phyloP scores from a whole-genome alignment of 202 grass and related monocot species.

The Eragrostis tef region DNA sequence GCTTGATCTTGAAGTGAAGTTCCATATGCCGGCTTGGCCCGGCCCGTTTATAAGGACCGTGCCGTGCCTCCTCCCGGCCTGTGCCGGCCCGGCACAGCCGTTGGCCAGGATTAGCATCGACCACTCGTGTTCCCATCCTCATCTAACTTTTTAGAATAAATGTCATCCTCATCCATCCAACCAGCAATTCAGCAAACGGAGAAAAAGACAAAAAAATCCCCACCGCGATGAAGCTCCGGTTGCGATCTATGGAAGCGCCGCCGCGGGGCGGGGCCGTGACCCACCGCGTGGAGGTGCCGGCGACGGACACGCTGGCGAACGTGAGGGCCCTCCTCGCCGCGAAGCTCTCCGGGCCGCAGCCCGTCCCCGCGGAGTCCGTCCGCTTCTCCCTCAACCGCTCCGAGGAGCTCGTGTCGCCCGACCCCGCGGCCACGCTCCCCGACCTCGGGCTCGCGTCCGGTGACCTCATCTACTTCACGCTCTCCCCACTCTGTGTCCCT shows the following conservation, averaged over 20 bases:
- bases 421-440: slow-evolving; percentile 50
- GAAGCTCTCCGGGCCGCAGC: slow-evolving; percentile 54
- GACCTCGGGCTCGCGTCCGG: slow-evolving; percentile 79
- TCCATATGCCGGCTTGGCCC: no score
- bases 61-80: no score
- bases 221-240: slow-evolving; percentile 70
- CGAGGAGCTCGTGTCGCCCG: slow-evolving; percentile 69
- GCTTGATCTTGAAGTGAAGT: no score
- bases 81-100: no score
- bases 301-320: slow-evolving; percentile 55
- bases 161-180: slow-evolving; percentile 15
- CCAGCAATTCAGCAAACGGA: neutral
- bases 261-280: slow-evolving; percentile 55
- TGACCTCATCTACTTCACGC: slow-evolving; percentile 73
- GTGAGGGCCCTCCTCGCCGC: slow-evolving; percentile 64
- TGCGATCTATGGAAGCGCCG: slow-evolving; percentile 67
- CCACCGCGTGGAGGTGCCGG: slow-evolving; percentile 62
- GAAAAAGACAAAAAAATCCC: neutral
- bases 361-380: slow-evolving; percentile 62
- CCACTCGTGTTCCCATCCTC: no score
- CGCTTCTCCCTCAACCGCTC: slow-evolving; percentile 87
- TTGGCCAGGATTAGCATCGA: no score
- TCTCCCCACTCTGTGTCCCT: slow-evolving; percentile 45
- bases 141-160: no score
- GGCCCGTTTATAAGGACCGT: no score